Base-by-base conservation (phyloP, 495 filamentous ascomycete genomes). In the Schizothecium vesticola region DNA sequence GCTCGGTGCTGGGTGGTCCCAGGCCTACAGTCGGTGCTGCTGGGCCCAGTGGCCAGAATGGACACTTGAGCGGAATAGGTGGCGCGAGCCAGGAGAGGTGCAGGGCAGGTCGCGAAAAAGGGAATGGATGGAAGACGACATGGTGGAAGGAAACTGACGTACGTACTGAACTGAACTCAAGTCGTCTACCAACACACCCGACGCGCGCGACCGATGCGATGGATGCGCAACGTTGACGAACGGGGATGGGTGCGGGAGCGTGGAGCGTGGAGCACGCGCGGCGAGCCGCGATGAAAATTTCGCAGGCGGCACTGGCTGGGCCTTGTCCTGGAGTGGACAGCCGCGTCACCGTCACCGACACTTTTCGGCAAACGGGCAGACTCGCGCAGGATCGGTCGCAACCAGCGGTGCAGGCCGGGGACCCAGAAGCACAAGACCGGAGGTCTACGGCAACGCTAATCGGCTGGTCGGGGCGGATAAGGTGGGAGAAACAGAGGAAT, bases 381-480 rank as follows among this genome's bases (percentile, higher is more conserved):
- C 64, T 67, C 72, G 73, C 74, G 69, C 74, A 72, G 26, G 56
- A 60, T 67, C 71, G 65, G 71, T 61, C 56, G 60, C 66, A 67
- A 72, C 71, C 66, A 76, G 65, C 69, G 36, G 43, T 69, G 64
- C 68, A 64, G 67, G 67, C 60, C 72, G 67, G 64, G 61, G 66
- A 66, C 71, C 69, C 68, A 70, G 65, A 65, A 73, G 74, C 76
- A 76, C 74, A 71, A 75, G 76, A 76, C 76, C 62, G 71, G 63
- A 43, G 60, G 59, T 69, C 66, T 65, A 70, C 51, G 69, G 64
- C 63, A 65, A 56, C 70, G 43, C 71, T 63, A 73, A 74, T 72
- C 71, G 73, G 73, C 70, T 71, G 66, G 67, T 72, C 71, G 72
- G 76, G 75, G 73, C 70, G 73, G 70, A 75, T 70, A 72, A 71